phyloP scores from a whole-genome alignment of 306 rosid genomes.

The Erythrophleum fordii region DNA sequence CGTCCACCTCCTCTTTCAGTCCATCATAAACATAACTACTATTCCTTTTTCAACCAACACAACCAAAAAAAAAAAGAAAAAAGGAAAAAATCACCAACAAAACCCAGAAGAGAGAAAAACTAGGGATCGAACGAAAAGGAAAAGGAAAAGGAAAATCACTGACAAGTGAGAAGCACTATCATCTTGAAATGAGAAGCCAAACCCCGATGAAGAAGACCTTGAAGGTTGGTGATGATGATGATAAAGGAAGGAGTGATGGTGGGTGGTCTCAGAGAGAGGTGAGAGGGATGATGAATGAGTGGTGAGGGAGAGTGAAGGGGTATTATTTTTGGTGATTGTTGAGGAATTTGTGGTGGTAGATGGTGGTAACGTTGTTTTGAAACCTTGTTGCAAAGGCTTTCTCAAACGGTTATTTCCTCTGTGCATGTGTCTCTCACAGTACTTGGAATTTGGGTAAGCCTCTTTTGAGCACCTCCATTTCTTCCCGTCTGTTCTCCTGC shows the following conservation, averaged over 20 bases:
- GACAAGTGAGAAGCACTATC: slow-evolving; percentile 46
- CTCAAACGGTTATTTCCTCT: slow-evolving; percentile 99
- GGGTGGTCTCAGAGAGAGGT: slow-evolving; percentile 48
- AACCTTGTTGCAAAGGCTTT: slow-evolving; percentile 92
- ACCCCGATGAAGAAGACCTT: slow-evolving; percentile 46
- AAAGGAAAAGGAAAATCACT: slow-evolving; percentile 7
- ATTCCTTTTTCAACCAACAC: background rate
- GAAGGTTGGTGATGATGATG: slow-evolving; percentile 40
- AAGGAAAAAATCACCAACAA: background rate
- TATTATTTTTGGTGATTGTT: slow-evolving; percentile 46
- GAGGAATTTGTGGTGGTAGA: slow-evolving; percentile 38
- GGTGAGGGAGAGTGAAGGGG: slow-evolving; percentile 48
- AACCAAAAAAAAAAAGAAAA: background rate
- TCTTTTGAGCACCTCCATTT: slow-evolving; percentile 99
- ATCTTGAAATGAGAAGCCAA: slow-evolving; percentile 64
- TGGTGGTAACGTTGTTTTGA: slow-evolving; percentile 55
- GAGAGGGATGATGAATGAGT: slow-evolving; percentile 39
- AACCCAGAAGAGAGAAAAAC: background rate
- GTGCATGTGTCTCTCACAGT: slow-evolving; percentile 99
- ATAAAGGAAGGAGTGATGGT: slow-evolving; percentile 51
- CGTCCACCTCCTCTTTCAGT: slow-evolving; percentile 78
- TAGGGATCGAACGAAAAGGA: background rate
- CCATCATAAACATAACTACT: slow-evolving; percentile 73
- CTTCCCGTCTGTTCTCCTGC: slow-evolving; percentile 97
- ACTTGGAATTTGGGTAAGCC: slow-evolving; percentile 90